Base-by-base conservation (phyloP, 2,329 filamentous ascomycete species). In the Akanthomyces lecanii region DNA sequence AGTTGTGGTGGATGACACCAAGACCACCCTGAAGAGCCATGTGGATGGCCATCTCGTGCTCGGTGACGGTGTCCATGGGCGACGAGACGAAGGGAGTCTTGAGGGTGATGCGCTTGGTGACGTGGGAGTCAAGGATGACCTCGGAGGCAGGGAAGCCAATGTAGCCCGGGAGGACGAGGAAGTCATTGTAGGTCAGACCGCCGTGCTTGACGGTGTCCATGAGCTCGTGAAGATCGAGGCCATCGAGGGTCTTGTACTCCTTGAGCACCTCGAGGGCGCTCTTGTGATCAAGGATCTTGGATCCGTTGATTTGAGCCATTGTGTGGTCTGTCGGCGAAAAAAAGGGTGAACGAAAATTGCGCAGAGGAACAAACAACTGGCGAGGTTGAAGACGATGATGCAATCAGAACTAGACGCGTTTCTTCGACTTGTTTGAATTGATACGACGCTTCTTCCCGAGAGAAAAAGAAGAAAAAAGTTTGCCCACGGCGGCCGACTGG, bases 41-140 rank as follows among this genome's bases (percentile, higher is more conserved):
- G 81, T 97, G 91, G 71, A 99, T 98, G 68, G 95, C 96, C 96
- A 99, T 99, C 77, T 96, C 94, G 80, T 97, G 91, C 82, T 99
- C 95, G 50, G 96, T 99, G 75, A 99, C 95, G 11, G 95, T 99
- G 81, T 99, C 95, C 95, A 99, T 99, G 72, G 96, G 95, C 45
- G 95, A 98, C 53, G 95, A 99, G 68, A 98, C 86, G 73, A 99
- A 93, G 65, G 95, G 95, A 7, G 93, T 96, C 86, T 97, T 99
- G 75, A 99, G 84, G 42, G 91, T 88, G 78, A 99, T 96, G 73
- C 92, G 88, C 86, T 96, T 97, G 70, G 95, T 99, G 72, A 99
- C 85, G 64, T 92, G 92, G 42, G 94, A 92, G 71, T 98, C 95
- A 66, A 99, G 88, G 55, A 80, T 80, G 68, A 98, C 95, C 67